These are phyloP conservation scores for Suillus variegatus DNA, from an alignment of 768 basidiomycete genomes.

Conservation along the genomic window DNA sequence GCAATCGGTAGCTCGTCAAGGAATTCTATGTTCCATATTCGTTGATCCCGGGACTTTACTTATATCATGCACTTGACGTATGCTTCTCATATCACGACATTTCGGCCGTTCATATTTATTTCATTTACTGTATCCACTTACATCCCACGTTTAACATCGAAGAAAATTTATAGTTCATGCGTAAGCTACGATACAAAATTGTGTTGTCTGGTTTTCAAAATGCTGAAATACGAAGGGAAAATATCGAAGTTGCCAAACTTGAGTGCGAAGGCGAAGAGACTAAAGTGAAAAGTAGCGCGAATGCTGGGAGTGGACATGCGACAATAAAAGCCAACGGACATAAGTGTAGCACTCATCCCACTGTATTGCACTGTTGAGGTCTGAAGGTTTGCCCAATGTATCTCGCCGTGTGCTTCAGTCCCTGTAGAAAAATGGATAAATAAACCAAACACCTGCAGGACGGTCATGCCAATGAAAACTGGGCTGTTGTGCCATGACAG, in stretches of 20 bases:
- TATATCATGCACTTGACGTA: not conserved
- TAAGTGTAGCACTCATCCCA: slow-evolving; percentile 15
- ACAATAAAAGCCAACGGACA: slow-evolving; percentile 21
- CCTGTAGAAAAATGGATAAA: slow-evolving; percentile 35
- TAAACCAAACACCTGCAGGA: slow-evolving; percentile 27
- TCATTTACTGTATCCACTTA: not conserved
- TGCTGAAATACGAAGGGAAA: slow-evolving; percentile 21
- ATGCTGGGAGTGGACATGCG: slow-evolving; percentile 13
- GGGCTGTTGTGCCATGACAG: slow-evolving; percentile 13
- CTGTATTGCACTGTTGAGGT: slow-evolving; percentile 14
- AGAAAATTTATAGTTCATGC: slow-evolving; percentile 34
- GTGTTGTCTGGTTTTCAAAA: slow-evolving; percentile 20
- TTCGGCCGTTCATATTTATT: not conserved
- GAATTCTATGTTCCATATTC: slow-evolving; percentile 7
- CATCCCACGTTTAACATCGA: slow-evolving; percentile 5
- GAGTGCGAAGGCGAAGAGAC: slow-evolving; percentile 2
- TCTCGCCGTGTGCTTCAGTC: slow-evolving; percentile 22
- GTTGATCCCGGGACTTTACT: slow-evolving; percentile 1
- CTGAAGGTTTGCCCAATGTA: slow-evolving; percentile 18
- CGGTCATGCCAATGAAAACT: slow-evolving; percentile 17
- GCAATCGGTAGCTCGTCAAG: not conserved
- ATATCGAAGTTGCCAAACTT: slow-evolving; percentile 8
- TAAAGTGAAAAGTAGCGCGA: slow-evolving; percentile 8
- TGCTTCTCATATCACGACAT: not conserved
- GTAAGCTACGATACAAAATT: slow-evolving; percentile 33